A percentile compares a stretch with the other conserved stretches of the same genome.
Evolutionary conservation across 495 filamentous ascomycete species (phyloP).

Genomic region (Trichocladium uniseriatum): DNA sequence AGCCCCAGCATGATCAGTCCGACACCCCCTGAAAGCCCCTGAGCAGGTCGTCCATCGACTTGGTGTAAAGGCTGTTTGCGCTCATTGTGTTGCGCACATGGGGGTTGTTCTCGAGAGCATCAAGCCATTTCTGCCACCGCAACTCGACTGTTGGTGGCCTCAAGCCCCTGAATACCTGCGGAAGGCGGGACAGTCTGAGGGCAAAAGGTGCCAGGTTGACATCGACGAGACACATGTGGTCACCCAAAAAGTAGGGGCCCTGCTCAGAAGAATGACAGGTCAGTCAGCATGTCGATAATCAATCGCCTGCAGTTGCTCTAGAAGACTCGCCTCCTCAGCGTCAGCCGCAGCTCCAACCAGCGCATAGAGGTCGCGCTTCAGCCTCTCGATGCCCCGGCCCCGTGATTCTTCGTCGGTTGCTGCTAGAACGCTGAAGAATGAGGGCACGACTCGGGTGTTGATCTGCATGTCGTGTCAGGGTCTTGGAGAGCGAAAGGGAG

Average conservation of each 20-base stretch:
- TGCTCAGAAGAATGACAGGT: constrained; percentile 28
- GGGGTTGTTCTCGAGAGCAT: constrained; percentile 69
- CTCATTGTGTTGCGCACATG: constrained; percentile 73
- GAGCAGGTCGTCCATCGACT: constrained; percentile 57
- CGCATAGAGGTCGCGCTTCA: constrained; percentile 59
- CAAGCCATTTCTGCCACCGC: constrained; percentile 68
- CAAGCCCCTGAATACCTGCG: constrained; percentile 76
- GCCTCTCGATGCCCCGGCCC: constrained; percentile 49
- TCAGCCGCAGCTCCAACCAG: constrained; percentile 59
- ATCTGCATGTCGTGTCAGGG: constrained; percentile 41
- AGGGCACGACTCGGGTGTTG: constrained; percentile 72
- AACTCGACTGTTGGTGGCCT: constrained; percentile 58
- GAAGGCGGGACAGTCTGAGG: constrained; percentile 60
- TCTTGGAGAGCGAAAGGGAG: constrained; percentile 7
- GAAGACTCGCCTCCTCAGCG: constrained; percentile 19
- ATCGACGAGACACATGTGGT: constrained; percentile 67
- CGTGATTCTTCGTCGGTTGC: constrained; percentile 60
- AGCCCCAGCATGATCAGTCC: not conserved
- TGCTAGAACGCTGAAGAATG: constrained; percentile 71
- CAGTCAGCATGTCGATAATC: not conserved
- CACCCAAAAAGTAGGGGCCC: constrained; percentile 79
- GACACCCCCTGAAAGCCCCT: constrained; percentile 7
- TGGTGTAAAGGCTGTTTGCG: constrained; percentile 60
- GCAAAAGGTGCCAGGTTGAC: constrained; percentile 86
- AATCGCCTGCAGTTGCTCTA: not conserved